These are phyloP conservation scores for Gaillardinia entomophila DNA, from an alignment of 805 yeast genomes.

Conservation along the genomic window DNA sequence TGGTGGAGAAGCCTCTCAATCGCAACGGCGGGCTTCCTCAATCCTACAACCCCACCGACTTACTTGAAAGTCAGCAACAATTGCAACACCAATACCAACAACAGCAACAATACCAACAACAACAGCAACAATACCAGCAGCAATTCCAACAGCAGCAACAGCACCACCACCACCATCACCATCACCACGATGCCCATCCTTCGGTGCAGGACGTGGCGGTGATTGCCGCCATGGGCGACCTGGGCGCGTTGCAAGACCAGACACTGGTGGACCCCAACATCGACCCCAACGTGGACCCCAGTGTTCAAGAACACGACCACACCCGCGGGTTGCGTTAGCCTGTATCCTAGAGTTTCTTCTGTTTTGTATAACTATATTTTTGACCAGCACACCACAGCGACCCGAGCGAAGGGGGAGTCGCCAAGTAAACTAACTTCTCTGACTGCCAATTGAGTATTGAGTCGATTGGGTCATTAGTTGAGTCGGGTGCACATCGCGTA, in stretches of 20 bases:
- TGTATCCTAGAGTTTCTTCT: too few relatives aligned
- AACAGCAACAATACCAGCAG: slow-evolving; percentile 13
- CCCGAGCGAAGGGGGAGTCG: too few relatives aligned
- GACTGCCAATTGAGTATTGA: too few relatives aligned
- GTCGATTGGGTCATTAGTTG: too few relatives aligned
- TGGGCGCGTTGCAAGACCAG: slow-evolving; percentile 20
- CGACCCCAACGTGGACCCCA: slow-evolving; percentile 41
- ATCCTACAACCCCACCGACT: neutral
- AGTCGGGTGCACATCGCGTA: too few relatives aligned
- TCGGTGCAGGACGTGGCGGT: slow-evolving; percentile 38
- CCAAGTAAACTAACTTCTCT: too few relatives aligned
- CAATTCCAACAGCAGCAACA: slow-evolving; percentile 18
- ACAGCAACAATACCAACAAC: neutral
- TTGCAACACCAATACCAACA: neutral
- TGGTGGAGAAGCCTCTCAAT: slow-evolving; percentile 41
- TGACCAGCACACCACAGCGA: too few relatives aligned
- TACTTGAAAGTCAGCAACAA: neutral
- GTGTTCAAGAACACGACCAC: slow-evolving; percentile 38
- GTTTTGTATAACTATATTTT: too few relatives aligned
- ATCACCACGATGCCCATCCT: slow-evolving; percentile 20
- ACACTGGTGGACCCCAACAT: slow-evolving; percentile 36
- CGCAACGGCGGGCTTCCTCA: slow-evolving; percentile 11
- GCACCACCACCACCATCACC: slow-evolving; percentile 22
- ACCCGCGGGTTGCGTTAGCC: slow-evolving; percentile 18
- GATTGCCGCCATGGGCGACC: slow-evolving; percentile 36